These are phyloP conservation scores for Naganishia kalamii DNA, from an alignment of 768 basidiomycete species.

Conservation along the genomic window DNA sequence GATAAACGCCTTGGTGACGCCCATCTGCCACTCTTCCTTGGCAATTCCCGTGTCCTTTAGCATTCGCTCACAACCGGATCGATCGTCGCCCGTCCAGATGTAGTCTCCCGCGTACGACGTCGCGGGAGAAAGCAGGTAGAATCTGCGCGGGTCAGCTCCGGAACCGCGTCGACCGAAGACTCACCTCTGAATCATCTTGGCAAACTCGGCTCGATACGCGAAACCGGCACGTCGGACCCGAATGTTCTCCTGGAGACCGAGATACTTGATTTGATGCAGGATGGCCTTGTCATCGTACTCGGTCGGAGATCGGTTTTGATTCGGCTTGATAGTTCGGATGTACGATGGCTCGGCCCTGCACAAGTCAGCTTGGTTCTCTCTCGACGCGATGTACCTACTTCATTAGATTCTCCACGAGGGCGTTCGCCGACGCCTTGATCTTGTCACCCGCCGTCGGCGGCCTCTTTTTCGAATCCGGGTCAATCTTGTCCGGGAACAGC, in stretches of 20 bases:
- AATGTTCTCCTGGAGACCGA: constrained; percentile 97
- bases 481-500: constrained; percentile 87
- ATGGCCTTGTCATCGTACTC: constrained; percentile 95
- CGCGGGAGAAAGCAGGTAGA: constrained; percentile 87
- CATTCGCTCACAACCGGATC: constrained; percentile 86
- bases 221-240: constrained; percentile 95
- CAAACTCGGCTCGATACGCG: constrained; percentile 95
- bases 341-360: constrained; percentile 62
- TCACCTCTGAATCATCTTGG: constrained; percentile 90
- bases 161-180: constrained; percentile 29
- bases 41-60: constrained; percentile 91
- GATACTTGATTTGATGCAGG: constrained; percentile 97
- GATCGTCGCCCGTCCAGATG: constrained; percentile 84
- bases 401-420: constrained; percentile 96
- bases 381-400: constrained; percentile 45
- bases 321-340: constrained; percentile 98
- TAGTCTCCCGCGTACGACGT: constrained; percentile 99
- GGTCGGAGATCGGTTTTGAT: constrained; percentile 82
- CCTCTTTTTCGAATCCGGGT: constrained; percentile 93
- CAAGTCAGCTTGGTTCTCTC: neutral
- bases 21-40: constrained; percentile 99
- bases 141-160: constrained; percentile 44
- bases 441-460: constrained; percentile 97
- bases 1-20: constrained; percentile 95
- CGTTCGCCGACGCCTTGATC: constrained; percentile 93